Conservation (phyloP, 495 filamentous ascomycete species). For the Lophium mytilinum region DNA sequence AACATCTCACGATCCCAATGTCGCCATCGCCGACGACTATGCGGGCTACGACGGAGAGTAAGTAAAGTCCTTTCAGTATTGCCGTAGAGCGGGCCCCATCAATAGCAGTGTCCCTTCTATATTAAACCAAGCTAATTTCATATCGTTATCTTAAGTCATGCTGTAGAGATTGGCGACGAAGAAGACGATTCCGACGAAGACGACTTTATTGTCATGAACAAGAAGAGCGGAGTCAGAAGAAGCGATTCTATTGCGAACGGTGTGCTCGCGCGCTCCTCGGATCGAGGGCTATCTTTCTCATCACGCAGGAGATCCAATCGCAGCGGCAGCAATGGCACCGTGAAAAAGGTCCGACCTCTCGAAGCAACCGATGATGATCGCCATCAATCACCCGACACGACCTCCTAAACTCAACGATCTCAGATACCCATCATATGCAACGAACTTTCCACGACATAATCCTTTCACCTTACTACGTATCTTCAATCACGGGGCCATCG, state of each 20-base stretch:
- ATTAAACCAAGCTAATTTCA: no score
- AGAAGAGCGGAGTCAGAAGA: slow-evolving; percentile 12
- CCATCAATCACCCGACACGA: not conserved
- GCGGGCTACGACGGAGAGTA: slow-evolving; percentile 44
- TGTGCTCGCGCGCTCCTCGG: slow-evolving; percentile 13
- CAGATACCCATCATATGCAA: no score
- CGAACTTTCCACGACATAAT: no score
- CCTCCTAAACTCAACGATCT: not conserved
- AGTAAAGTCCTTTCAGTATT: no score
- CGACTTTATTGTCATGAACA: slow-evolving; percentile 25
- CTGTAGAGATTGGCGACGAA: slow-evolving; percentile 28
- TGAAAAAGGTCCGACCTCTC: slow-evolving; percentile 25
- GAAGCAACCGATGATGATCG: not conserved
- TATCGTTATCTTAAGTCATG: not conserved
- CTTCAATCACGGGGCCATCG: no score
- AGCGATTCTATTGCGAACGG: slow-evolving; percentile 26
- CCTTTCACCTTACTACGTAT: no score
- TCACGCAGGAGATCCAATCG: slow-evolving; percentile 13
- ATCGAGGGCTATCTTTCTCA: slow-evolving; percentile 6
- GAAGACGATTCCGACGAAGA: slow-evolving; percentile 29
- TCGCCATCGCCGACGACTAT: slow-evolving; percentile 38
- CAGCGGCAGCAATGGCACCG: slow-evolving; percentile 30
- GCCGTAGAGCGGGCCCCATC: no score
- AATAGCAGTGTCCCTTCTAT: no score
- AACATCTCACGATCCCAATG: slow-evolving; percentile 19